Conservation (phyloP, 2,329 filamentous ascomycete genomes). For the Fusarium nanum region DNA sequence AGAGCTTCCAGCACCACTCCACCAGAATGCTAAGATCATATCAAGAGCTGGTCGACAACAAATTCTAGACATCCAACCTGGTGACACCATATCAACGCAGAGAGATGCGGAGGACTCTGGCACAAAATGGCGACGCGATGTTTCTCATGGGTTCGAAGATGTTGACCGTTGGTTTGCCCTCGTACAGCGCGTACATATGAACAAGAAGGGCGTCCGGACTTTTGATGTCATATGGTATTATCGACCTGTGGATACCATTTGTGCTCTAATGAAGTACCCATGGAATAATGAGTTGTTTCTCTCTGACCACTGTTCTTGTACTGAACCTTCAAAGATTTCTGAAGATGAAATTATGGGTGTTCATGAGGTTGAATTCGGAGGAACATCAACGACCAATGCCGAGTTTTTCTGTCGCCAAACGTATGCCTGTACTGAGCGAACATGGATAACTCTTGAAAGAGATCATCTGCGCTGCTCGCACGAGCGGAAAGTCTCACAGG, state of each 20-base stretch:
- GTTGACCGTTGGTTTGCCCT: conserved; percentile 76
- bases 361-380: conserved; percentile 69
- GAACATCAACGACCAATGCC: conserved; percentile 56
- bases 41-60: conserved; percentile 40
- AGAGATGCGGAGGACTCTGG: conserved; percentile 59
- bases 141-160: conserved; percentile 55
- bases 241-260: conserved; percentile 75
- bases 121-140: conserved; percentile 67
- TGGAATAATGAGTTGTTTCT: conserved; percentile 80
- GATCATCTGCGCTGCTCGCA: conserved; percentile 67
- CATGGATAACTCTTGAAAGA: conserved; percentile 69
- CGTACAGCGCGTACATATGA: conserved; percentile 67
- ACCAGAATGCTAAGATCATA: conserved; percentile 39
- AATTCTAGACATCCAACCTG: conserved; percentile 53
- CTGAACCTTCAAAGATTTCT: conserved; percentile 58
- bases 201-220: conserved; percentile 50
- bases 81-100: conserved; percentile 62
- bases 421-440: conserved; percentile 69
- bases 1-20: conserved; percentile 43
- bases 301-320: conserved; percentile 80
- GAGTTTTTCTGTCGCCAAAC: conserved; percentile 78
- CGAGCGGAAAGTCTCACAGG: conserved; percentile 34
- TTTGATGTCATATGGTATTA: conserved; percentile 83
- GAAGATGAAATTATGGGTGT: conserved; percentile 67
- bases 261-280: conserved; percentile 74